Conservation (phyloP, 345 rosid genomes). For the Euphorbia lathyris region DNA sequence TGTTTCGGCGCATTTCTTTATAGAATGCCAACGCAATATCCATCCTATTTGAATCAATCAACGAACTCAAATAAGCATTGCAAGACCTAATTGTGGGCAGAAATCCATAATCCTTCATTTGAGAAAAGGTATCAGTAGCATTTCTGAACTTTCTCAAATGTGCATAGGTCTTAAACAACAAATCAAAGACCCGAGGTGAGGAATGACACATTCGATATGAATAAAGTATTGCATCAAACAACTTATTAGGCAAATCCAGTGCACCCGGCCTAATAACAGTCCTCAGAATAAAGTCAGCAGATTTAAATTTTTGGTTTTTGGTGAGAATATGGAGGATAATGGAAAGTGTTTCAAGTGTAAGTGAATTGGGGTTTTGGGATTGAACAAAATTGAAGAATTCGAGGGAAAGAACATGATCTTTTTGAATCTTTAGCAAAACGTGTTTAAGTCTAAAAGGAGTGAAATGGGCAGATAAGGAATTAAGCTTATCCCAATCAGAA, state of each 20-base stretch:
- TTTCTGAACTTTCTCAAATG: conserved; percentile 67
- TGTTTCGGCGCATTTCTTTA: conserved; percentile 57
- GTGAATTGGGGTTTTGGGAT: conserved; percentile 41
- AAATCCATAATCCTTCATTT: conserved; percentile 70
- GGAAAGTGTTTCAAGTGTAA: conserved; percentile 56
- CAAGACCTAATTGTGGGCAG: conserved; percentile 70
- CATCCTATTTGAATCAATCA: conserved; percentile 48
- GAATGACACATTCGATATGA: conserved; percentile 73
- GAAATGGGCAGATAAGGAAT: conserved; percentile 35
- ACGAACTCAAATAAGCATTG: conserved; percentile 72
- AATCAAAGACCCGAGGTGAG: conserved; percentile 72
- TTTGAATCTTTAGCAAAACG: conserved; percentile 53
- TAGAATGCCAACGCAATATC: conserved; percentile 65
- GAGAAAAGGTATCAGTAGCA: conserved; percentile 52
- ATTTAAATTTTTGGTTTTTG: conserved; percentile 60
- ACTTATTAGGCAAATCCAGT: conserved; percentile 40
- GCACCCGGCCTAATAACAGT: conserved; percentile 27
- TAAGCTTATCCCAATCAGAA: conserved; percentile 72
- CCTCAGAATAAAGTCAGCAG: conserved; percentile 58
- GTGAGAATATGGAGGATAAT: conserved; percentile 68
- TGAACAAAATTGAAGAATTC: conserved; percentile 72
- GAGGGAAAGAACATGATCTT: conserved; percentile 64
- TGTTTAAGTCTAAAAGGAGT: conserved; percentile 58
- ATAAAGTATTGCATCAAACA: conserved; percentile 59
- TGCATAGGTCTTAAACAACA: conserved; percentile 59